Evolutionary conservation across 2,329 filamentous ascomycete genomes (phyloP).

Genomic region (Fusarium solani-melongenae): DNA sequence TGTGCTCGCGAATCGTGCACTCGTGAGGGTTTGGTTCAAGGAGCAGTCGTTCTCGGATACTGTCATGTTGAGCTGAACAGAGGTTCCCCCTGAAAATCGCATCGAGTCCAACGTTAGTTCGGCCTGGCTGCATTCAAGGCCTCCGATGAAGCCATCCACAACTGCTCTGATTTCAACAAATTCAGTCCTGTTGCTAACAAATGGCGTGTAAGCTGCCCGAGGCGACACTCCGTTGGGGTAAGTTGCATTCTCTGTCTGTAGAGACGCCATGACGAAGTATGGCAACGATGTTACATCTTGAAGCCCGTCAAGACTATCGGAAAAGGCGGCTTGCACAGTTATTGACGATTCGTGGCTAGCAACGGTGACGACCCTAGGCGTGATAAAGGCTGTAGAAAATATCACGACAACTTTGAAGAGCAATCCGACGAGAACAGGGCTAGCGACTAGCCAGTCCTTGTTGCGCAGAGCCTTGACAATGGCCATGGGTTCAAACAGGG

Average conservation of each 20-base stretch:
- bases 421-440: conserved; percentile 41
- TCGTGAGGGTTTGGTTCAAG: conserved; percentile 31
- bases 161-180: conserved; percentile 41
- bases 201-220: conserved; percentile 50
- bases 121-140: conserved; percentile 47
- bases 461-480: conserved; percentile 46
- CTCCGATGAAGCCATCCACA: conserved; percentile 50
- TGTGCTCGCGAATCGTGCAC: conserved; percentile 24
- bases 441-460: conserved; percentile 49
- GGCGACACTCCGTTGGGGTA: conserved; percentile 48
- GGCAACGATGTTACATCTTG: conserved; percentile 43
- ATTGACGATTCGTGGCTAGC: conserved; percentile 39
- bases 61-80: conserved; percentile 45
- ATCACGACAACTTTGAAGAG: conserved; percentile 49
- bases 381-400: conserved; percentile 51
- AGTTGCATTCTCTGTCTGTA: conserved; percentile 44
- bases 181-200: conserved; percentile 41
- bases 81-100: conserved; percentile 21
- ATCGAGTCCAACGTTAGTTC: conserved; percentile 39
- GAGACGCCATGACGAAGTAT: conserved; percentile 48
- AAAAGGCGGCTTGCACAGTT: conserved; percentile 44
- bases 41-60: conserved; percentile 37
- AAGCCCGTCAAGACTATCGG: conserved; percentile 40
- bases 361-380: conserved; percentile 44
- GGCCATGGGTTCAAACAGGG: conserved; percentile 44